These are phyloP conservation scores for Coemansia sp. DNA, from an alignment of 192 early-diverging fungal species.

Conservation along the genomic window DNA sequence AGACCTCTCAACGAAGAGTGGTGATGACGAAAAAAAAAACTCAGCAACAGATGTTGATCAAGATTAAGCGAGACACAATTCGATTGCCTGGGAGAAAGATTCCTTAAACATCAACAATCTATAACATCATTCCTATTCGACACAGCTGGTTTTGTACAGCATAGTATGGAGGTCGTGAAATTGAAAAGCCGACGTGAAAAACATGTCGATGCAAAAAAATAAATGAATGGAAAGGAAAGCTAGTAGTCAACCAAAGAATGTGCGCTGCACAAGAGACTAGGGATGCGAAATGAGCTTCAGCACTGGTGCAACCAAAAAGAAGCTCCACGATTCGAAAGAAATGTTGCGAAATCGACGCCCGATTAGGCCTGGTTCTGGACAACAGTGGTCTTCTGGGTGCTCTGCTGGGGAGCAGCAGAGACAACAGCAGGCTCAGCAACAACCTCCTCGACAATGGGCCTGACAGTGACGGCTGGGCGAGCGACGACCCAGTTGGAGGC, in stretches of 20 bases:
- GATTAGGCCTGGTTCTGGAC: constrained; percentile 44
- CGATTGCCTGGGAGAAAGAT: too few species aligned
- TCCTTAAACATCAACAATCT: too few species aligned
- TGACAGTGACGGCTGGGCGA: background rate
- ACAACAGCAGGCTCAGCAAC: constrained; percentile 12
- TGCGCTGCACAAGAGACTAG: background rate
- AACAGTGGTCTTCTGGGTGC: constrained; percentile 27
- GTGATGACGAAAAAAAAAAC: background rate
- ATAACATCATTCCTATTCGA: too few species aligned
- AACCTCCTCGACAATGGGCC: constrained; percentile 5
- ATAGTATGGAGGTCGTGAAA: background rate
- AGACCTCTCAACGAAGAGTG: too few species aligned
- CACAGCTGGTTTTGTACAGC: too few species aligned
- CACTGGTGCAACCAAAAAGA: too few species aligned
- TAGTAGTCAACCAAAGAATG: background rate
- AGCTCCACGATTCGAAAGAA: too few species aligned
- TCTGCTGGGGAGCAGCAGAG: constrained; percentile 13
- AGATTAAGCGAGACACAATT: too few species aligned
- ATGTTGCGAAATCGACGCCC: background rate
- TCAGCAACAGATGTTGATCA: too few species aligned
- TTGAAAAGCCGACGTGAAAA: background rate
- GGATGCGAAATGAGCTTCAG: too few species aligned
- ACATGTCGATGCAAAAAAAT: background rate
- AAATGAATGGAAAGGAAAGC: background rate
- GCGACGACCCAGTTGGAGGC: background rate